Evolutionary conservation across 225 moss, liverwort and hornwort genomes (phyloP).

Genomic region (Straminergon stramineum): DNA sequence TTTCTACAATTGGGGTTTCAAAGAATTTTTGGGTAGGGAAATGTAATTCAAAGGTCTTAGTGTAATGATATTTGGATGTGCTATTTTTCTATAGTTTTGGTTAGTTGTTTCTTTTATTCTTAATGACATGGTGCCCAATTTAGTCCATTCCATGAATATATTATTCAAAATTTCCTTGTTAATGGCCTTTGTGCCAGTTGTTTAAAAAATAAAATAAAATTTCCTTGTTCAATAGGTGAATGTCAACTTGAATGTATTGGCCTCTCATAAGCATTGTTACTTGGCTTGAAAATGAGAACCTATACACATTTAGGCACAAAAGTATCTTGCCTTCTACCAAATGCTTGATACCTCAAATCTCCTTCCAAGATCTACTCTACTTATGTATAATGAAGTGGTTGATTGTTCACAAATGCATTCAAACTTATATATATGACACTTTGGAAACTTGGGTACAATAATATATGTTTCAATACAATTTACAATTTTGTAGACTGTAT

Average conservation of each 20-base stretch:
- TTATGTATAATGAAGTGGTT: not conserved
- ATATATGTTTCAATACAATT: not conserved
- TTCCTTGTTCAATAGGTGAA: rapidly evolving
- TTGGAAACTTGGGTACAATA: rapidly evolving
- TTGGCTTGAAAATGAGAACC: rapidly evolving
- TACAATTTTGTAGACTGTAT: rapidly evolving
- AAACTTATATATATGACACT: not conserved
- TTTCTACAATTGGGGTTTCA: not conserved
- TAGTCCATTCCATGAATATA: rapidly evolving
- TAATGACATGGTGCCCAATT: not conserved
- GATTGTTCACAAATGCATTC: not conserved
- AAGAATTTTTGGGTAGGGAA: no score
- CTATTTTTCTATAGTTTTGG: rapidly evolving
- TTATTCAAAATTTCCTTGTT: not conserved
- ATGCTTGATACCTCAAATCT: not conserved
- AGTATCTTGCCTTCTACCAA: not conserved
- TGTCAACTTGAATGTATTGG: rapidly evolving
- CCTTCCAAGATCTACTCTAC: rapidly evolving
- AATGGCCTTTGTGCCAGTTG: no score
- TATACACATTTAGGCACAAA: rapidly evolving
- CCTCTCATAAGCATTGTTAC: rapidly evolving
- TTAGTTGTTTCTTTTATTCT: rapidly evolving
- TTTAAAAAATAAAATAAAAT: no score
- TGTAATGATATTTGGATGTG: rapidly evolving
- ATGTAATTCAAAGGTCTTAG: not conserved